Evolutionary conservation across 495 filamentous ascomycete species (phyloP).

Genomic region (Opeltia flavorubescens): DNA sequence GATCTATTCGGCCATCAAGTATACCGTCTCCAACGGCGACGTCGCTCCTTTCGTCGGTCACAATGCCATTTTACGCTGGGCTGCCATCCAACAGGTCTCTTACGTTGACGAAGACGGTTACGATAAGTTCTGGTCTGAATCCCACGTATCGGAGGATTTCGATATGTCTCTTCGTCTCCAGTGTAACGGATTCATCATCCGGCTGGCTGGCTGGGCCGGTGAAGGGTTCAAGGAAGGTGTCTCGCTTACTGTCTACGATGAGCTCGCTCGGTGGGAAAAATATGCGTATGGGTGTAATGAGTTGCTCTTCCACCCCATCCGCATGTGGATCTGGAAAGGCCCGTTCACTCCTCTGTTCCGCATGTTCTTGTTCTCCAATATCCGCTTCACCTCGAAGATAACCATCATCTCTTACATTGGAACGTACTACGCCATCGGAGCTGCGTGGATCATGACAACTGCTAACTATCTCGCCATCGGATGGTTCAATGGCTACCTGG

Average conservation of each 20-base stretch:
- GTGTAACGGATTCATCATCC: slow-evolving; percentile 56
- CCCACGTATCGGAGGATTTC: slow-evolving; percentile 71
- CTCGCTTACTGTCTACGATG: slow-evolving; percentile 74
- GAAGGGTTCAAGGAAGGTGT: slow-evolving; percentile 78
- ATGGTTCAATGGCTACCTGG: slow-evolving; percentile 61
- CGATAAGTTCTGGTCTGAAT: slow-evolving; percentile 76
- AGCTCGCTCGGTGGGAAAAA: slow-evolving; percentile 73
- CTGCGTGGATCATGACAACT: slow-evolving; percentile 67
- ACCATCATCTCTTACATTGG: slow-evolving; percentile 74
- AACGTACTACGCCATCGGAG: slow-evolving; percentile 72
- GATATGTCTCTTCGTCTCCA: slow-evolving; percentile 77
- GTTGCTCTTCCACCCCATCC: slow-evolving; percentile 50
- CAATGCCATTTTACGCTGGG: slow-evolving; percentile 71
- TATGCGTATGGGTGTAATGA: slow-evolving; percentile 80
- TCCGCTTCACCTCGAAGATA: slow-evolving; percentile 65
- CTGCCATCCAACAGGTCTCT: slow-evolving; percentile 60
- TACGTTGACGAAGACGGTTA: slow-evolving; percentile 50
- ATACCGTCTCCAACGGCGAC: slow-evolving; percentile 68
- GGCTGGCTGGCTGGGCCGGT: slow-evolving; percentile 58
- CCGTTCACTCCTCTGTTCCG: slow-evolving; percentile 68
- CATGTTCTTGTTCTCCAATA: slow-evolving; percentile 54
- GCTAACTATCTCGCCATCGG: slow-evolving; percentile 68
- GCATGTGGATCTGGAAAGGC: slow-evolving; percentile 36
- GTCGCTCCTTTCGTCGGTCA: slow-evolving; percentile 64
- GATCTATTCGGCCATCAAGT: slow-evolving; percentile 65